A percentile compares a stretch with the other conserved stretches of the same genome.
phyloP scores from a whole-genome alignment of 1,139 yeast species.

The Saccharomycopsis phalli region DNA sequence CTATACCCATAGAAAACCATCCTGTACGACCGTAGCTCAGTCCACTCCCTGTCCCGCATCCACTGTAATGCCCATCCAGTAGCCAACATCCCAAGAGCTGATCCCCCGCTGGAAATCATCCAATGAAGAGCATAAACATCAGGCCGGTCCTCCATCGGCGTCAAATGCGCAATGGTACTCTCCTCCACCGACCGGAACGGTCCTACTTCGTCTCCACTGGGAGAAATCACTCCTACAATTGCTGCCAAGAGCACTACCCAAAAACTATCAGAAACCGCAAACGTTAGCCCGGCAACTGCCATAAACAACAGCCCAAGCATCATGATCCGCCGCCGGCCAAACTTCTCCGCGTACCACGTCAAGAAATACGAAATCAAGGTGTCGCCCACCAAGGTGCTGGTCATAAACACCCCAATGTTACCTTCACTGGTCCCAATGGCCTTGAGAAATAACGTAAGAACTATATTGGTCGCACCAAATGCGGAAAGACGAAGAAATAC shows the following conservation, averaged over 20 bases:
- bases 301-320: slow-evolving; percentile 59
- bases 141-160: slow-evolving; percentile 57
- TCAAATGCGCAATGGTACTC: slow-evolving; percentile 74
- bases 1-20: slow-evolving; percentile 52
- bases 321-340: slow-evolving; percentile 67
- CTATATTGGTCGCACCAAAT: slow-evolving; percentile 77
- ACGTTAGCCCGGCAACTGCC: slow-evolving; percentile 59
- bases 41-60: slow-evolving; percentile 27
- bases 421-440: slow-evolving; percentile 47
- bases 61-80: slow-evolving; percentile 54
- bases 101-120: slow-evolving; percentile 61
- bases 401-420: slow-evolving; percentile 72
- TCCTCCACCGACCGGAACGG: slow-evolving; percentile 89
- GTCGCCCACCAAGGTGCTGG: slow-evolving; percentile 74
- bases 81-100: slow-evolving; percentile 62
- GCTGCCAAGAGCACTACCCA: slow-evolving; percentile 57
- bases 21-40: slow-evolving; percentile 40
- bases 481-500: slow-evolving; percentile 68
- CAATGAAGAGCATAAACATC: slow-evolving; percentile 54
- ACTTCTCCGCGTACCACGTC: slow-evolving; percentile 71
- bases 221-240: slow-evolving; percentile 67
- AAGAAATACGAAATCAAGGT: slow-evolving; percentile 60
- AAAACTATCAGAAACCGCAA: slow-evolving; percentile 37
- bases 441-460: slow-evolving; percentile 60
- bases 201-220: slow-evolving; percentile 89